Evolutionary conservation across 2,329 filamentous ascomycete species (phyloP), one percentile per base, ranked within the genome.

Genomic region (Biscogniauxia mediterranea): DNA sequence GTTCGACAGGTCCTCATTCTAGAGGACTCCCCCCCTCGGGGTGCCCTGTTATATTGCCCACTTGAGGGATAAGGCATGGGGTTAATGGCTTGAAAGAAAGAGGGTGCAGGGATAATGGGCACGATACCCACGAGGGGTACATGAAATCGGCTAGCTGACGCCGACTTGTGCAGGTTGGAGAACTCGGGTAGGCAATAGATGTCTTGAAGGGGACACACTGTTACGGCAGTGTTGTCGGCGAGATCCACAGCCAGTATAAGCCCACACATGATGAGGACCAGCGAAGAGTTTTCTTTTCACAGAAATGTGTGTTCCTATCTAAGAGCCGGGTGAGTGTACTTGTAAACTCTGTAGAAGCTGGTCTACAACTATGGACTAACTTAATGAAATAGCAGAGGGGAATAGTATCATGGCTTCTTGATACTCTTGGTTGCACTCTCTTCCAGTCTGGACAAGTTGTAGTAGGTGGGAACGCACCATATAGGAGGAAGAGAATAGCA

Each of bases 1-100:
- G 60, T 68, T 65, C 62, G 65, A 64, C 63, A 62, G 60, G 58
- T 61, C 58, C 61, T 62, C 57, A 56, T 64, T 61, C 61, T 64
- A 56, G 68, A 65, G 62, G 58, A 59, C 57, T 67, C 63, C 54
- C 63, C 28, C 58, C 58, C 66, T 69, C 64, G 64, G 69, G 58
- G 62, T 62, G 68, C 67, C 66, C 64, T 69, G 59, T 63, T 70
- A 68, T 70, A 69, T 66, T 68, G 65, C 66, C 69, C 67, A 66
- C 64, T 68, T 67, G 57, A 61, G 65, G 65, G 58, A 60, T 42
- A 61, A 50, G 64, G 65, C 69, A 70, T 68, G 68, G 68, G 61
- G 64, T 60, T 61, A 67, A 55, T 67, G 61, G 66, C 62, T 67
- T 60, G 61, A 49, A 15, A 60, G 54, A 53, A 51, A 55, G 63